phyloP scores from a whole-genome alignment of 352 stramenopile species.

The Saprolegnia diclina region DNA sequence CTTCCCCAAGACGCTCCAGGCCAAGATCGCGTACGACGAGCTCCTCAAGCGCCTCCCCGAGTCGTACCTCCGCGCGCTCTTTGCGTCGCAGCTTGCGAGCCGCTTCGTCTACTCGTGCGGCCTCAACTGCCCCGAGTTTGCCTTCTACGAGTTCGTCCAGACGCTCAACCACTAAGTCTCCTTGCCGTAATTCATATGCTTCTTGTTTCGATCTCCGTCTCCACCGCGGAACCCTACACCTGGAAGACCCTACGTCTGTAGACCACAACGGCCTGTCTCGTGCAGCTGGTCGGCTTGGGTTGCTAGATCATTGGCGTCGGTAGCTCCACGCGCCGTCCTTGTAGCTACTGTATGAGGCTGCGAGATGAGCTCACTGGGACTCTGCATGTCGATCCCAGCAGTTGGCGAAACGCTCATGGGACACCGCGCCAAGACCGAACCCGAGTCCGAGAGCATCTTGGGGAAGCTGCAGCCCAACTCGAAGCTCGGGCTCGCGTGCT shows the following conservation, averaged over 20 bases:
- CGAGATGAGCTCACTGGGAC: no score
- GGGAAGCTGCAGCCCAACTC: neutral
- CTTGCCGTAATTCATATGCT: neutral
- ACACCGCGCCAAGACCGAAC: neutral
- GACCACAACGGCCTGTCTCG: no score
- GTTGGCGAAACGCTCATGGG: neutral
- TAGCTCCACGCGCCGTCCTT: no score
- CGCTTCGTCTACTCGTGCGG: constrained; percentile 77
- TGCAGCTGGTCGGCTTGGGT: no score
- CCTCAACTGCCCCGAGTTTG: constrained; percentile 65
- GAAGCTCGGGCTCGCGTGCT: constrained; percentile 22
- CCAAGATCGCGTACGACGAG: constrained; percentile 51
- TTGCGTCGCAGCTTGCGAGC: constrained; percentile 72
- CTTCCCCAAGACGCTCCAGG: constrained; percentile 64
- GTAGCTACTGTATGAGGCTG: no score
- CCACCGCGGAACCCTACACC: no score
- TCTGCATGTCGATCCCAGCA: no score
- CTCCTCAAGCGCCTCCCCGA: constrained; percentile 65
- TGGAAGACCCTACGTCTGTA: no score
- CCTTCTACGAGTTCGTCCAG: constrained; percentile 84
- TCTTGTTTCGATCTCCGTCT: neutral
- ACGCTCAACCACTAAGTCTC: constrained; percentile 33
- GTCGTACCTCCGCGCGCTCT: constrained; percentile 73
- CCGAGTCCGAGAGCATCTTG: neutral
- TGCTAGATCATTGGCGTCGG: no score